Percentiles rank a stretch among this genome's conserved stretches.
Evolutionary conservation across 129 eudicot species (phyloP).

Genomic region (Chrysanthemum seticuspe): DNA sequence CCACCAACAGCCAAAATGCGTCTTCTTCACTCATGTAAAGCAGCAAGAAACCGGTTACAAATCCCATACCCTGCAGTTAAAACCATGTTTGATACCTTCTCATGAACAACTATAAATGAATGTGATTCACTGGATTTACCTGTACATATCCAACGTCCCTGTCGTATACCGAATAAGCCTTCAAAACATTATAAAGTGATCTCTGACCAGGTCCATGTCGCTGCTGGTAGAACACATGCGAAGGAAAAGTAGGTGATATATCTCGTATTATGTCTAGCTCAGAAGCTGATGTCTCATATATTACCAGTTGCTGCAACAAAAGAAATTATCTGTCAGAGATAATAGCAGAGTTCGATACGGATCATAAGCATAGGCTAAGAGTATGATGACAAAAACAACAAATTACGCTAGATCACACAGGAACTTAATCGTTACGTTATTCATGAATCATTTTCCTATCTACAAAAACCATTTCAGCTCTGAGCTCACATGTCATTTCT

Average conservation of each 20-base stretch:
- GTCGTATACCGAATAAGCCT: conserved; percentile 94
- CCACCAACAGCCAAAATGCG: conserved; percentile 98
- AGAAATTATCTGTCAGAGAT: not conserved
- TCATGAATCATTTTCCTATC: no score
- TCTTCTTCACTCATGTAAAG: conserved; percentile 99
- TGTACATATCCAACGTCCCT: conserved; percentile 99
- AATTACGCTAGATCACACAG: no score
- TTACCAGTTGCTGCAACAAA: conserved; percentile 86
- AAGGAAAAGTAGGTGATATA: conserved; percentile 95
- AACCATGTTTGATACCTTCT: conserved; percentile 7
- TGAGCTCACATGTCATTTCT: no score
- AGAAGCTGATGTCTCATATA: conserved; percentile 95
- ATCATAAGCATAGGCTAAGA: no score
- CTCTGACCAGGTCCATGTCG: conserved; percentile 99
- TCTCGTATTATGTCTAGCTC: conserved; percentile 97
- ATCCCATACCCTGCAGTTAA: conserved; percentile 92
- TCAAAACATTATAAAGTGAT: conserved; percentile 93
- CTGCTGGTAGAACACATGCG: conserved; percentile 94
- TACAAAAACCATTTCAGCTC: no score
- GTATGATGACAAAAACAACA: no score
- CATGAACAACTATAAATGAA: conserved; percentile 13
- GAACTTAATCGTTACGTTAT: no score
- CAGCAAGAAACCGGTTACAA: conserved; percentile 82
- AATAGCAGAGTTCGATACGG: no score
- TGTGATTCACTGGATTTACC: conserved; percentile 41